Percentiles rank a stretch among this genome's conserved stretches.
Conservation (phyloP, 2,329 filamentous ascomycete genomes). For the Trichophyton rubrum region DNA sequence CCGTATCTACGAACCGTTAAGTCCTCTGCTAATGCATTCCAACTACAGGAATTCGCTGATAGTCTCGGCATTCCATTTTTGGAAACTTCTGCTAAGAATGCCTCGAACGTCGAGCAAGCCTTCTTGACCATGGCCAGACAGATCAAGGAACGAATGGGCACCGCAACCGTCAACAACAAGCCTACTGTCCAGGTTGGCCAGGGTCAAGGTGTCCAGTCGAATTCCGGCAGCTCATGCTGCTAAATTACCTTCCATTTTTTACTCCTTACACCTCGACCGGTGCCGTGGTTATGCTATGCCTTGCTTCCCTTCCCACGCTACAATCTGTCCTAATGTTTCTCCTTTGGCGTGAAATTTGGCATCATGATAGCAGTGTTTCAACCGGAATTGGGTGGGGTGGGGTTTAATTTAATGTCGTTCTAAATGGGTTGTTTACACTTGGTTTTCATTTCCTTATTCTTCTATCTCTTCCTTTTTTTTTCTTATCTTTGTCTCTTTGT, state of each 20-base stretch:
- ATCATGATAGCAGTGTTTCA: constrained; percentile 10
- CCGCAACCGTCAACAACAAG: constrained; percentile 94
- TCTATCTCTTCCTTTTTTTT: constrained; percentile 6
- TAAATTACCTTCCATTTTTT: constrained; percentile 39
- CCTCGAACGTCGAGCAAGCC: constrained; percentile 97
- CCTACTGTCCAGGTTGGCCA: constrained; percentile 91
- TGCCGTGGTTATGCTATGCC: neutral
- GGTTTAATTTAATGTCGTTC: constrained; percentile 1
- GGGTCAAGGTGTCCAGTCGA: constrained; percentile 84
- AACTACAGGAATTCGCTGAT: constrained; percentile 82
- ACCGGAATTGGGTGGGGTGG: neutral
- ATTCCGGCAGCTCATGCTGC: constrained; percentile 78
- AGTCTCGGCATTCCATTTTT: constrained; percentile 98
- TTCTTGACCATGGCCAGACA: constrained; percentile 99
- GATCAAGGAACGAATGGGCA: constrained; percentile 99
- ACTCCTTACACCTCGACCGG: neutral
- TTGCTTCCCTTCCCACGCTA: constrained; percentile 11
- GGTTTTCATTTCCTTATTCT: neutral
- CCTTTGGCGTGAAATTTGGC: constrained; percentile 13
- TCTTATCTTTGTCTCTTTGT: constrained; percentile 10
- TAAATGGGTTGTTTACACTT: constrained; percentile 9
- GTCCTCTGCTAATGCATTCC: neutral
- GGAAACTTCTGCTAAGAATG: constrained; percentile 99
- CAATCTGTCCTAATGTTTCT: constrained; percentile 12
- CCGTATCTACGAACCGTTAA: neutral